A percentile compares a stretch with the other conserved stretches of the same genome.
These are phyloP conservation scores for Lactuca saligna DNA, from an alignment of 129 eudicot species.

Conservation along the genomic window DNA sequence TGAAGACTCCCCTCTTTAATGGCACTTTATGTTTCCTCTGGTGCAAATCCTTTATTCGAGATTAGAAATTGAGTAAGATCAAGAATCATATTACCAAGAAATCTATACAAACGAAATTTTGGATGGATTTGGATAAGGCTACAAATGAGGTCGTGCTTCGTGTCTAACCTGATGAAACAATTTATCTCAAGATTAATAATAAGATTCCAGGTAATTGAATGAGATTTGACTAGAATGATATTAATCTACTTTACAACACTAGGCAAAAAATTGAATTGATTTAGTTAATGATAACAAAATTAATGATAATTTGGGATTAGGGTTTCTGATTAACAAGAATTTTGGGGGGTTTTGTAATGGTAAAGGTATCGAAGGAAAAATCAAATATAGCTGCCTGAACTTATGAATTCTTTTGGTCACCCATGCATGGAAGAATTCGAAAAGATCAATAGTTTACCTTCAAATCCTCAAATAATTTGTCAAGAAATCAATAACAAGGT, in stretches of 20 bases:
- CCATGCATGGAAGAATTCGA: too few species aligned
- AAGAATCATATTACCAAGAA: constrained; percentile 43
- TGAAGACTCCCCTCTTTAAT: too few species aligned
- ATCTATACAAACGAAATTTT: constrained; percentile 65
- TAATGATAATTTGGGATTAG: neutral
- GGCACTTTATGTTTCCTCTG: too few species aligned
- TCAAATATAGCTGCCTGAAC: too few species aligned
- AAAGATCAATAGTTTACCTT: too few species aligned
- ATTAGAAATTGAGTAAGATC: too few species aligned
- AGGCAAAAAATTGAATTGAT: constrained; percentile 42
- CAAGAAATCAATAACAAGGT: too few species aligned
- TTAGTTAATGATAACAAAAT: neutral
- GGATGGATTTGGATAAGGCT: constrained; percentile 75
- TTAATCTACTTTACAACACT: constrained; percentile 68
- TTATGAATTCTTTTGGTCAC: too few species aligned
- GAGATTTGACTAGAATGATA: constrained; percentile 91
- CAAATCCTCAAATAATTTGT: too few species aligned
- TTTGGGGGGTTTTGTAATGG: too few species aligned
- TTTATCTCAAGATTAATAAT: constrained; percentile 80
- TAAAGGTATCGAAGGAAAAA: too few species aligned
- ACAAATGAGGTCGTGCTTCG: constrained; percentile 95
- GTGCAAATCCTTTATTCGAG: too few species aligned
- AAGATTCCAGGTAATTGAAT: constrained; percentile 92
- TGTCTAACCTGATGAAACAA: constrained; percentile 90
- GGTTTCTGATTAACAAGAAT: neutral